Evolutionary conservation across 768 basidiomycete species (phyloP).

Genomic region (Pleurotus giganteus): DNA sequence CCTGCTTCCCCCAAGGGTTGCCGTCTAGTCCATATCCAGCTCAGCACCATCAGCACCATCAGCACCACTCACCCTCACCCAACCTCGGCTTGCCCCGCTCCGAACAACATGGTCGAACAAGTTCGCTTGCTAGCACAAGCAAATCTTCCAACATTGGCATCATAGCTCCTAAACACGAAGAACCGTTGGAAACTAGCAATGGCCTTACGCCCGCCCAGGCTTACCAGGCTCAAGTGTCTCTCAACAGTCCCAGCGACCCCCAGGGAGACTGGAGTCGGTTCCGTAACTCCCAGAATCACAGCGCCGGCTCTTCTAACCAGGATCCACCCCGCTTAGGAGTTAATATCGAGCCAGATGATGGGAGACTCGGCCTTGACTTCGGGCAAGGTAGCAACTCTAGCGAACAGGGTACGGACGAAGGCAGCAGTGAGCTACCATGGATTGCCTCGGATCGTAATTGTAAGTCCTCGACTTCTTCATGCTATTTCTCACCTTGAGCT

Average conservation of each 20-base stretch:
- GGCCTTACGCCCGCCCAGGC: slow-evolving; percentile 77
- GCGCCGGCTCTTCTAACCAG: slow-evolving; percentile 15
- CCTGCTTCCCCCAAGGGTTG: slow-evolving; percentile 10
- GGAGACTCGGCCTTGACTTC: slow-evolving; percentile 60
- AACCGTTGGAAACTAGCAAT: slow-evolving; percentile 47
- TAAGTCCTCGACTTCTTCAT: slow-evolving; percentile 26
- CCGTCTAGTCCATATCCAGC: slow-evolving; percentile 15
- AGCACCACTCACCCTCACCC: slow-evolving; percentile 29
- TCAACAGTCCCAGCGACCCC: slow-evolving; percentile 36
- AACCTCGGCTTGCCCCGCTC: slow-evolving; percentile 25
- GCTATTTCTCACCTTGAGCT: slow-evolving; percentile 23
- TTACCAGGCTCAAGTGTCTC: slow-evolving; percentile 75
- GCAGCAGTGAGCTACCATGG: slow-evolving; percentile 61
- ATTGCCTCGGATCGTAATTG: slow-evolving; percentile 41
- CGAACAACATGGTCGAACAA: slow-evolving; percentile 36
- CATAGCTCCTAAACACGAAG: slow-evolving; percentile 45
- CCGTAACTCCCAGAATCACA: slow-evolving; percentile 24
- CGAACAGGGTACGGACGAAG: slow-evolving; percentile 44
- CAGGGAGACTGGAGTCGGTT: slow-evolving; percentile 26
- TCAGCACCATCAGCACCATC: slow-evolving; percentile 22
- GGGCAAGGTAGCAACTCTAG: slow-evolving; percentile 29
- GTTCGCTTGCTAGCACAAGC: slow-evolving; percentile 47
- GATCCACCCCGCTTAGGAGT: slow-evolving; percentile 36
- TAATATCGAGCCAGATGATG: slow-evolving; percentile 53
- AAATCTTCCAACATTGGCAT: slow-evolving; percentile 33